phyloP scores from a whole-genome alignment of 2,329 filamentous ascomycete species.

The Beauveria pseudobassiana region DNA sequence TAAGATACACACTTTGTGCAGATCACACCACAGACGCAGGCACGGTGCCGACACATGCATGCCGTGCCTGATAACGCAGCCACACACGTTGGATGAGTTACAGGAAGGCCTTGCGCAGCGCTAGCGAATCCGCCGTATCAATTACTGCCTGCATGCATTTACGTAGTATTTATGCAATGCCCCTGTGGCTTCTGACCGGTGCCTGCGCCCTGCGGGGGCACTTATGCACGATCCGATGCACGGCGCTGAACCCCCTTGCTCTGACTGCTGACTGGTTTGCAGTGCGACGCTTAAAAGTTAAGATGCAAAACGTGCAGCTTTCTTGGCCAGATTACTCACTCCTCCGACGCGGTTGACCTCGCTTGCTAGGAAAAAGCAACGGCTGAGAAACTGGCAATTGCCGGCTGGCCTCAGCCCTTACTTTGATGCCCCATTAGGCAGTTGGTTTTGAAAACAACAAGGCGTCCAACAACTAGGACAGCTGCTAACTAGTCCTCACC shows the following conservation, averaged over 20 bases:
- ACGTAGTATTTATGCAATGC: background rate
- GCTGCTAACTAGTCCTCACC: background rate
- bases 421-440: background rate
- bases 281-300: background rate
- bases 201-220: background rate
- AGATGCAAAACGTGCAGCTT: background rate
- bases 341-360: background rate
- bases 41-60: background rate
- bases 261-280: background rate
- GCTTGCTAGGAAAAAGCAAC: background rate
- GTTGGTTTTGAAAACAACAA: background rate
- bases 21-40: background rate
- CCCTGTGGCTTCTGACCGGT: background rate
- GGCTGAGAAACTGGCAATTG: background rate
- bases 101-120: background rate
- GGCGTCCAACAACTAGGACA: background rate
- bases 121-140: background rate
- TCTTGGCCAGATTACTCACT: background rate
- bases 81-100: background rate
- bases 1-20: background rate
- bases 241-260: background rate
- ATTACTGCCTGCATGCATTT: background rate
- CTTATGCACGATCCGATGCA: constrained; percentile 11
- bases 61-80: background rate
- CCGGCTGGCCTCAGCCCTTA: background rate